Conservation (phyloP, 257 asterid genomes). For the Solanum pennellii region DNA sequence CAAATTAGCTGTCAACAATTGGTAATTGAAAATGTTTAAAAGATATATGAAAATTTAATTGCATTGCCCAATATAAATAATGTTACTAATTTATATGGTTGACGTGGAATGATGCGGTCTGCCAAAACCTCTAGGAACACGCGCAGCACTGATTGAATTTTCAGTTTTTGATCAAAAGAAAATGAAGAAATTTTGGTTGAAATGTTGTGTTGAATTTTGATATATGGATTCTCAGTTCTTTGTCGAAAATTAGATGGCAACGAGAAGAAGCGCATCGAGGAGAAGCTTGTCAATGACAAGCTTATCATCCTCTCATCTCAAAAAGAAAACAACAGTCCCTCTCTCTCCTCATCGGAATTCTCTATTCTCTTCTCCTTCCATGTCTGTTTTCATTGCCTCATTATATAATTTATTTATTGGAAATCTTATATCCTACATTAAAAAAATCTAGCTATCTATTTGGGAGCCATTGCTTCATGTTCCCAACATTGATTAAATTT, state of each 20-base stretch:
- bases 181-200: background rate
- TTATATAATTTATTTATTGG: background rate
- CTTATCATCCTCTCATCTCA: background rate
- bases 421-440: background rate
- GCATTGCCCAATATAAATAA: background rate
- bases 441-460: background rate
- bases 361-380: background rate
- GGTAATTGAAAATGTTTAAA: too few species aligned
- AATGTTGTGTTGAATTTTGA: background rate
- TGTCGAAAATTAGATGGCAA: background rate
- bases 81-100: background rate
- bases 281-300: background rate
- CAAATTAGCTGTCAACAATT: too few species aligned
- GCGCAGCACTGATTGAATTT: background rate
- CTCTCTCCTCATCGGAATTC: background rate
- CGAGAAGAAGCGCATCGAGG: background rate
- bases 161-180: background rate
- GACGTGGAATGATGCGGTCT: background rate
- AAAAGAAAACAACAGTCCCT: background rate
- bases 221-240: background rate
- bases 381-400: background rate
- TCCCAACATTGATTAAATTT: background rate
- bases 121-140: background rate
- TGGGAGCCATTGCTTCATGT: background rate
- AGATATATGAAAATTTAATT: background rate